A percentile compares a stretch with the other conserved stretches of the same genome.
Conservation (phyloP, 2,329 filamentous ascomycete genomes). For the Paraphoma chrysanthemicola region DNA sequence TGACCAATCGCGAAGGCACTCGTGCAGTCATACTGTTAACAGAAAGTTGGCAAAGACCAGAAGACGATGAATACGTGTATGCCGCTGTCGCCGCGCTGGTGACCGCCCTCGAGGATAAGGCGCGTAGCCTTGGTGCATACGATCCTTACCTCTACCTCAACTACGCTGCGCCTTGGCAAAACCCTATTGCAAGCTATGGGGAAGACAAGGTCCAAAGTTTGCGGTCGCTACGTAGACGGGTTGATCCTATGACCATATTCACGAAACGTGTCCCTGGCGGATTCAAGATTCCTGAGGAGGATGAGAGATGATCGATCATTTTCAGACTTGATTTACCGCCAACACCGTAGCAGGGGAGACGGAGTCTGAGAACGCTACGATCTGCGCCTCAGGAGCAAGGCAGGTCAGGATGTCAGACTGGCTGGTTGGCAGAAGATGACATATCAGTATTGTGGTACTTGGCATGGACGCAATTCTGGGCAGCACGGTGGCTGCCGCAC, state of each 20-base stretch:
- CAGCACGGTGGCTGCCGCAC: no score
- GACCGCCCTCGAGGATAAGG: background rate
- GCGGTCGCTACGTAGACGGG: constrained; percentile 35
- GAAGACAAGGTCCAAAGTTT: constrained; percentile 37
- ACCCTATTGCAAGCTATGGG: constrained; percentile 38
- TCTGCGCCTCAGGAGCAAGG: no score
- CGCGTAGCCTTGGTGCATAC: background rate
- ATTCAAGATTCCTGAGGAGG: constrained; percentile 2
- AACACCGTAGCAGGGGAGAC: no score
- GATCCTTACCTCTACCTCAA: constrained; percentile 51
- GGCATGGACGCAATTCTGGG: no score
- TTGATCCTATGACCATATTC: constrained; percentile 48
- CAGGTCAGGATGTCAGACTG: no score
- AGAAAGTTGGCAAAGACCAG: background rate
- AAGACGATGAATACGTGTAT: background rate
- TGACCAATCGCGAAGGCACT: constrained; percentile 11
- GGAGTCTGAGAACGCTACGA: no score
- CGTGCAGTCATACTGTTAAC: constrained; percentile 13
- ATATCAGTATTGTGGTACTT: no score
- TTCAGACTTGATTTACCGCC: no score
- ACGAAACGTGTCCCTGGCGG: constrained; percentile 27
- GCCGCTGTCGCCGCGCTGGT: background rate
- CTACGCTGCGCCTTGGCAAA: constrained; percentile 19
- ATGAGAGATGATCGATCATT: no score
- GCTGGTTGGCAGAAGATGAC: no score